Base-by-base conservation (phyloP, 176 grass and related monocot species). In the Saccharum officinarum region DNA sequence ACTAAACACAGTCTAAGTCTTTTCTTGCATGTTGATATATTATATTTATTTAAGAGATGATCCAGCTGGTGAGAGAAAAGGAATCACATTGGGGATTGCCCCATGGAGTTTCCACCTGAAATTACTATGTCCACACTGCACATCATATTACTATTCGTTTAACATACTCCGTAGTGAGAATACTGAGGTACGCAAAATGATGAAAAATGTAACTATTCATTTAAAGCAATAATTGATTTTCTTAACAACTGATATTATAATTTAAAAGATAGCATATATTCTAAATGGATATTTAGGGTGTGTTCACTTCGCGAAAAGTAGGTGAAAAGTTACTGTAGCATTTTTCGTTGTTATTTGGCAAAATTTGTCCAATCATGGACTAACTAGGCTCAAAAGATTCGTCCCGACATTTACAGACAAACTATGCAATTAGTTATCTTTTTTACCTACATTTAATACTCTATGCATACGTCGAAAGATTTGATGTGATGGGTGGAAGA, bases 41-140 rank as follows among this genome's bases (percentile, higher is more conserved):
- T 45, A 3, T 45, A 2, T 0, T 46, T 47, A 47, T 28, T 25
- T 44, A 42, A 64, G 12, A 8, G 25, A 65, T 28, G 23, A 66
- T 71, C 79, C n/a, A 73, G 37, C 36, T 20, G 28, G 54, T 61
- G 52, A 45, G 45, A 73, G 17, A 17, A 80, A 20, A 83, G 69
- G 16, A 75, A 60, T 18, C 40, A 17, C 71, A 75, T 75, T 65
- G 57, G 71, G 18, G 71, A 38, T 23, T 50, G 57, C 75, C 63
- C 18, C 71, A 70, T 59, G 37, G 33, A 57, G 22, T 28, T n/a
- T 16, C 31, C 50, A 52, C 25, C 33, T 55, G 30, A 22, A 9
- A 50, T 37, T 69, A 66, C 25, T 36, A 37, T 34, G 44, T 25
- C 44, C 15, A 50, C 46, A 17, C 33, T 39, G 34, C 20, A 70